These are phyloP conservation scores for Bruguiera gymnorhiza DNA, from an alignment of 345 rosid species.

Conservation along the genomic window DNA sequence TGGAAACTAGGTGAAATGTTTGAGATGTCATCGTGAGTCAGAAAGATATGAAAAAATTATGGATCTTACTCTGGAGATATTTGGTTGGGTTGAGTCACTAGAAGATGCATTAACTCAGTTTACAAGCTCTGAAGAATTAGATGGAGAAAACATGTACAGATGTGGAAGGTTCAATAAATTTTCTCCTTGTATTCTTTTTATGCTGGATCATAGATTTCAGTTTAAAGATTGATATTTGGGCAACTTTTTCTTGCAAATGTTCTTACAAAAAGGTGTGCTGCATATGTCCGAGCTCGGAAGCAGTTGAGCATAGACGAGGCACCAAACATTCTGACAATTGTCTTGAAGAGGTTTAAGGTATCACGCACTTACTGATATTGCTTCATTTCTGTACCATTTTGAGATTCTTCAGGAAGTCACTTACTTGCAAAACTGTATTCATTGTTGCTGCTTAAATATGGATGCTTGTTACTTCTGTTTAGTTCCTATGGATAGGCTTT, in stretches of 20 bases:
- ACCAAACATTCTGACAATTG: conserved; percentile 83
- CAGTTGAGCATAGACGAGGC: conserved; percentile 80
- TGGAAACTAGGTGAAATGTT: conserved; percentile 59
- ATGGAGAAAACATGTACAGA: conserved; percentile 89
- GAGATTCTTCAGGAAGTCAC: too few species aligned
- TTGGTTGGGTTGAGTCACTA: conserved; percentile 76
- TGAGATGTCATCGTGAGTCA: conserved; percentile 72
- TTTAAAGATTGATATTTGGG: background rate
- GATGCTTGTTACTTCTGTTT: too few species aligned
- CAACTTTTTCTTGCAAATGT: conserved; percentile 1
- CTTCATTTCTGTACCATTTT: too few species aligned
- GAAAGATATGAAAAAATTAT: conserved; percentile 77
- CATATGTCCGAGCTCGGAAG: conserved; percentile 75
- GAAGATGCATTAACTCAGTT: conserved; percentile 81
- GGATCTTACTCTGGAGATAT: conserved; percentile 86
- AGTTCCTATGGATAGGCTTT: too few species aligned
- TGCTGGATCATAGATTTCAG: background rate
- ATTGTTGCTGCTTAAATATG: too few species aligned
- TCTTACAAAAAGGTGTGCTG: conserved; percentile 53
- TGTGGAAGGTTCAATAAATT: conserved; percentile 62
- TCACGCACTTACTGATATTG: background rate
- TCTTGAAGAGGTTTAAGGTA: conserved; percentile 85
- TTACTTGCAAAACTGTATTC: too few species aligned
- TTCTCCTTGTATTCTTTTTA: background rate
- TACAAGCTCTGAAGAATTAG: conserved; percentile 75